phyloP scores from a whole-genome alignment of 495 filamentous ascomycete genomes.

The Cenococcum geophilum region DNA sequence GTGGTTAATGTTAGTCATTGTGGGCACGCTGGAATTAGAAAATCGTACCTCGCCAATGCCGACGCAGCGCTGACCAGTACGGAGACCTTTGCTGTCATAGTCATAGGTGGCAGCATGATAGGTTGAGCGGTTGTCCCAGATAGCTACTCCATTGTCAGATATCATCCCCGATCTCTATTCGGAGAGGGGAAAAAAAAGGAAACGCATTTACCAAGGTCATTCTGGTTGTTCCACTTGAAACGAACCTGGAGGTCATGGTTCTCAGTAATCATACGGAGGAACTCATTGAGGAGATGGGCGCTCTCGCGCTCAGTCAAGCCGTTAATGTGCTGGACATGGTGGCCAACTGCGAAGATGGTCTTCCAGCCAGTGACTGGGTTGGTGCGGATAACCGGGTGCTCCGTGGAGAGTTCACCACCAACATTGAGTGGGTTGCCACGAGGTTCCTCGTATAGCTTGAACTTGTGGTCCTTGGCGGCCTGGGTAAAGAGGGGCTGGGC shows the following conservation, averaged over 20 bases:
- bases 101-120: conserved; percentile 10
- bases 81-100: conserved; percentile 21
- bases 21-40: too few relatives aligned
- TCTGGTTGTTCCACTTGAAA: conserved; percentile 10
- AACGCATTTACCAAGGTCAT: conserved; percentile 16
- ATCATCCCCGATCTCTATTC: too few relatives aligned
- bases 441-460: conserved; percentile 45
- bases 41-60: conserved; percentile 14
- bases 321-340: conserved; percentile 58
- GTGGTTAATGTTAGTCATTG: too few relatives aligned
- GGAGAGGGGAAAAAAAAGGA: too few relatives aligned
- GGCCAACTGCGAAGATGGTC: conserved; percentile 57
- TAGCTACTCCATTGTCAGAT: conserved; percentile 10
- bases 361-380: conserved; percentile 81
- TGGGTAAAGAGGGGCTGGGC: conserved; percentile 54
- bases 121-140: conserved; percentile 14
- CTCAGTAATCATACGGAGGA: not conserved
- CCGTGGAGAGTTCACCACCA: conserved; percentile 54
- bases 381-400: conserved; percentile 67
- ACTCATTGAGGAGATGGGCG: not conserved
- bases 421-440: conserved; percentile 62
- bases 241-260: conserved; percentile 16
- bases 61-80: conserved; percentile 13
- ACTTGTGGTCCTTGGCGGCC: conserved; percentile 48
- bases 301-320: conserved; percentile 27